phyloP scores from a whole-genome alignment of 805 yeast genomes.

The Metschnikowia anglica region DNA sequence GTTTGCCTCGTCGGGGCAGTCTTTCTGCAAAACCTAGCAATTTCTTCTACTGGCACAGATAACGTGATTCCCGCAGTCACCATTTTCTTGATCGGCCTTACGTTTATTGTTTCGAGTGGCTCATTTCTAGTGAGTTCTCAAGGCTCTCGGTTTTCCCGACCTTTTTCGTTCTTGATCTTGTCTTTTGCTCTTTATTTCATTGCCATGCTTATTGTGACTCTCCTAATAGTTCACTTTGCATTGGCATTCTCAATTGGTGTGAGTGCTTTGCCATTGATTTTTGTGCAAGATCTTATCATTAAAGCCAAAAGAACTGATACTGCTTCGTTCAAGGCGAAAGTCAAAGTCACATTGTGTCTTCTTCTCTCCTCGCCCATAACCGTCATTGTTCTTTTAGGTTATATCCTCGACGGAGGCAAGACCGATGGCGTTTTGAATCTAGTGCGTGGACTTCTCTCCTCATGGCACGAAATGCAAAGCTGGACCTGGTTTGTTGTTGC shows the following conservation, averaged over 20 bases:
- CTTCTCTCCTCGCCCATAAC: slow-evolving; percentile 53
- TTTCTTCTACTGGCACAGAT: background rate
- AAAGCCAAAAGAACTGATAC: slow-evolving; percentile 11
- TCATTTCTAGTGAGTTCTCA: background rate
- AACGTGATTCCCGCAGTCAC: slow-evolving; percentile 1
- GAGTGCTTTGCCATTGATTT: slow-evolving; percentile 71
- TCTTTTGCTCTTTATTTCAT: slow-evolving; percentile 55
- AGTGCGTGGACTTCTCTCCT: slow-evolving; percentile 52
- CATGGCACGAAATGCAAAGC: slow-evolving; percentile 68
- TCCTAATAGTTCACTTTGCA: slow-evolving; percentile 81
- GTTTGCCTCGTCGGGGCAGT: slow-evolving; percentile 26
- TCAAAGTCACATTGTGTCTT: slow-evolving; percentile 36
- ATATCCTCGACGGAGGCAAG: slow-evolving; percentile 25
- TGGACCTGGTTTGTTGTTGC: slow-evolving; percentile 84
- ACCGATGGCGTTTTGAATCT: slow-evolving; percentile 40
- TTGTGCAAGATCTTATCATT: slow-evolving; percentile 44
- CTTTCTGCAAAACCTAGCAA: slow-evolving; percentile 27
- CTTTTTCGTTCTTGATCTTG: slow-evolving; percentile 28
- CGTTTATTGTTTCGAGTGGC: slow-evolving; percentile 5
- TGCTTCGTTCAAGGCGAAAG: slow-evolving; percentile 14
- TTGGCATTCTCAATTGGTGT: slow-evolving; percentile 72
- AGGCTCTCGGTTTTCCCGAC: slow-evolving; percentile 19
- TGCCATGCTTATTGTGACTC: slow-evolving; percentile 67
- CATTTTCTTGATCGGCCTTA: slow-evolving; percentile 4
- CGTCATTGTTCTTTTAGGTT: slow-evolving; percentile 26